Conservation (phyloP, 768 basidiomycete species). For the Cystoderma amianthinum region DNA sequence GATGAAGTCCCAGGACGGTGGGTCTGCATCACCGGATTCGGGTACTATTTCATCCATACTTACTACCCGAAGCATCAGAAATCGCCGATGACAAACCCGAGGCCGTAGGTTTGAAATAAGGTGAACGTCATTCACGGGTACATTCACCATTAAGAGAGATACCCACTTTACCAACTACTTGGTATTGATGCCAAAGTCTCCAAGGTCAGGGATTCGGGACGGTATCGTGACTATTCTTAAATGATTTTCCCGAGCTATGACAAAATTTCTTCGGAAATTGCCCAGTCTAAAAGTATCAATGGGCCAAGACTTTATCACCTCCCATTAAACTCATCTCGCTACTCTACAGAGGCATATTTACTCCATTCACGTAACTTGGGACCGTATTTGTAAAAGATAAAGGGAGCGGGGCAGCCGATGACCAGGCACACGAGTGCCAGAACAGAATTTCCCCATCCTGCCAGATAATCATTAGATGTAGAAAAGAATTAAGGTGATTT, state of each 20-base stretch:
- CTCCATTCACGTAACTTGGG: slow-evolving; percentile 27
- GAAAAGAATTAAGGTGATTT: neutral
- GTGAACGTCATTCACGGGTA: neutral
- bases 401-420: slow-evolving; percentile 45
- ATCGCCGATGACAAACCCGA: neutral
- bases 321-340: slow-evolving; percentile 1
- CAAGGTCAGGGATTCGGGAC: neutral
- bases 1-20: neutral
- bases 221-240: too few species aligned
- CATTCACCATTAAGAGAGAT: neutral
- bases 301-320: neutral
- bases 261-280: neutral
- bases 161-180: neutral
- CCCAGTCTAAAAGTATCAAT: neutral
- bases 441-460: slow-evolving; percentile 53
- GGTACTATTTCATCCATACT: neutral
- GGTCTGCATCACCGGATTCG: neutral
- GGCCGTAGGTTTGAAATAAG: too few species aligned
- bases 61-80: neutral
- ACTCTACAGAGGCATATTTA: slow-evolving; percentile 25
- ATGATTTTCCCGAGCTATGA: too few species aligned
- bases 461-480: too few species aligned
- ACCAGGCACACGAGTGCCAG: slow-evolving; percentile 45
- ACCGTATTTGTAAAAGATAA: slow-evolving; percentile 32
- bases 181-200: neutral